phyloP scores from a whole-genome alignment of 108 stramenopile genomes.

The Cyclotella cryptica region DNA sequence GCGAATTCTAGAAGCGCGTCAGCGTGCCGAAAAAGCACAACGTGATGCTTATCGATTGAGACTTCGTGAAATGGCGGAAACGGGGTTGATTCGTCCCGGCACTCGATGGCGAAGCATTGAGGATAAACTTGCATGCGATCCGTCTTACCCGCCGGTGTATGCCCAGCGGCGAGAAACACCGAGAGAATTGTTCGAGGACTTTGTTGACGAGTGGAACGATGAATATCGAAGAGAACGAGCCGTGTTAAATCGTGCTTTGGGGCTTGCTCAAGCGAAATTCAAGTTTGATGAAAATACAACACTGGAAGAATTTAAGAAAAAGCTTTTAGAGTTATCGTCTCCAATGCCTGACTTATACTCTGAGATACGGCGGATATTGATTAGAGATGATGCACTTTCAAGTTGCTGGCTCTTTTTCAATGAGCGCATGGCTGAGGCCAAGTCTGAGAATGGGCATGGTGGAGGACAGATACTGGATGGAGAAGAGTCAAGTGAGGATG shows the following conservation, averaged over 20 bases:
- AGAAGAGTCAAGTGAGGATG: slow-evolving; percentile 87
- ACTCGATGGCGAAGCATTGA: slow-evolving; percentile 71
- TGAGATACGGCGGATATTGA: slow-evolving; percentile 63
- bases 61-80: slow-evolving; percentile 55
- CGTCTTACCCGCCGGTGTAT: slow-evolving; percentile 58
- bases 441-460: slow-evolving; percentile 11
- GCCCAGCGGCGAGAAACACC: slow-evolving; percentile 76
- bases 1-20: slow-evolving; percentile 75
- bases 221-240: slow-evolving; percentile 67
- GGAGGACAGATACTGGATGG: slow-evolving; percentile 12
- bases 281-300: slow-evolving; percentile 36
- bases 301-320: slow-evolving; percentile 65
- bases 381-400: slow-evolving; percentile 68
- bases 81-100: slow-evolving; percentile 64
- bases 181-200: slow-evolving; percentile 79
- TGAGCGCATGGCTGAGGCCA: slow-evolving; percentile 46
- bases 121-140: slow-evolving; percentile 51
- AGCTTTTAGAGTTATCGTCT: slow-evolving; percentile 59
- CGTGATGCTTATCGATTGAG: slow-evolving; percentile 67
- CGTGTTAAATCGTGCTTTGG: slow-evolving; percentile 53
- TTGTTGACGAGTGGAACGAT: slow-evolving; percentile 77
- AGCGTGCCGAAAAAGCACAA: slow-evolving; percentile 81
- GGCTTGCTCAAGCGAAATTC: slow-evolving; percentile 41
- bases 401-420: slow-evolving; percentile 70
- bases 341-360: slow-evolving; percentile 57